Evolutionary conservation across 1,284 basidiomycete genomes (phyloP).

Genomic region (Melampsora americana): DNA sequence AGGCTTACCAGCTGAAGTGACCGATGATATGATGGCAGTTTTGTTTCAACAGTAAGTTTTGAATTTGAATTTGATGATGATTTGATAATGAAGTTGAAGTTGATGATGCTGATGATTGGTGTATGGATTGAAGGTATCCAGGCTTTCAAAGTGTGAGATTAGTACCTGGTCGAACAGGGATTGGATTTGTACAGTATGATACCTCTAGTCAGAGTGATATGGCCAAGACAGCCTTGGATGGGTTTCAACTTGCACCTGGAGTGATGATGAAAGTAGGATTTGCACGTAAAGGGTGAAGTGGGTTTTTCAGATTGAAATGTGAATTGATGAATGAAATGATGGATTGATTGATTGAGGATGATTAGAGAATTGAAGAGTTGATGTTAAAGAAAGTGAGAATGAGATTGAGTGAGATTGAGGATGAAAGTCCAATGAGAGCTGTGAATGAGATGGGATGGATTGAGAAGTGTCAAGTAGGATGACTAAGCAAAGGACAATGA

Average conservation of each 20-base stretch:
- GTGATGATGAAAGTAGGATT: slow-evolving; percentile 69
- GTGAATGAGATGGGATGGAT: too few species aligned
- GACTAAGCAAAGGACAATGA: too few species aligned
- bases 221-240: slow-evolving; percentile 73
- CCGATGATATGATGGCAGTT: slow-evolving; percentile 72
- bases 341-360: too few species aligned
- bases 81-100: not conserved
- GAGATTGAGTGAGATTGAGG: too few species aligned
- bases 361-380: too few species aligned
- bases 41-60: slow-evolving; percentile 75
- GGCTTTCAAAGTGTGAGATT: slow-evolving; percentile 71
- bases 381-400: too few species aligned
- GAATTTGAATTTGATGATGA: too few species aligned
- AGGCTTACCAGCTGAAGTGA: slow-evolving; percentile 69
- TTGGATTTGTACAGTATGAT: slow-evolving; percentile 73
- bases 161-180: slow-evolving; percentile 59
- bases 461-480: too few species aligned
- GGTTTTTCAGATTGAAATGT: too few species aligned
- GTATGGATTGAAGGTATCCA: slow-evolving; percentile 62
- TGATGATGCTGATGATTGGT: too few species aligned
- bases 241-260: slow-evolving; percentile 73
- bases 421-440: too few species aligned
- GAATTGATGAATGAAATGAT: not conserved
- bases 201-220: slow-evolving; percentile 66
- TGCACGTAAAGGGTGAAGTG: slow-evolving; percentile 38